Evolutionary conservation across 2,329 filamentous ascomycete genomes (phyloP).

Genomic region (Penicillium sp.): DNA sequence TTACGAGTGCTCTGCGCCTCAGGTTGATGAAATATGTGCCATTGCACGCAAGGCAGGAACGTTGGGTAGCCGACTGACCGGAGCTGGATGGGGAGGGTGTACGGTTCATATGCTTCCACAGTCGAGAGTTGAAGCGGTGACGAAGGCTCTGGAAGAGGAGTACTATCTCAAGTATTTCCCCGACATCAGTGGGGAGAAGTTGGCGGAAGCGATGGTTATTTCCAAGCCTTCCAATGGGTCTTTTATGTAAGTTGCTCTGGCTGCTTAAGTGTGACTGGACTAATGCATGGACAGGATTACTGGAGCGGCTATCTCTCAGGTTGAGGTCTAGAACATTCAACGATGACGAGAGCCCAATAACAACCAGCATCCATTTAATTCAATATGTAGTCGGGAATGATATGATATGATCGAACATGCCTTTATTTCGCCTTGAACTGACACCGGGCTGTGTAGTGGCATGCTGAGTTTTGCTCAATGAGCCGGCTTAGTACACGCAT

Average conservation of each 20-base stretch:
- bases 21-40: conserved; percentile 86
- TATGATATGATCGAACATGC: conserved; percentile 8
- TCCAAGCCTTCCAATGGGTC: conserved; percentile 69
- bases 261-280: not conserved
- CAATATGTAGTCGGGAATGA: conserved; percentile 17
- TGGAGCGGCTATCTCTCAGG: conserved; percentile 43
- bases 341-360: conserved; percentile 16
- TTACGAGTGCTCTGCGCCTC: conserved; percentile 90
- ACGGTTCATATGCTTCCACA: conserved; percentile 90
- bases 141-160: conserved; percentile 74
- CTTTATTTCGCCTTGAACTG: not conserved
- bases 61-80: conserved; percentile 84
- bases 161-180: conserved; percentile 80
- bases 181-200: conserved; percentile 72
- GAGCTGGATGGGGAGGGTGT: conserved; percentile 96
- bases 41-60: conserved; percentile 79
- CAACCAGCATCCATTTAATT: conserved; percentile 2
- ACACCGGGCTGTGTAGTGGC: not conserved
- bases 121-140: conserved; percentile 78
- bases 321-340: conserved; percentile 31
- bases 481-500: not conserved
- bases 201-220: conserved; percentile 80
- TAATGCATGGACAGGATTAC: conserved; percentile 37
- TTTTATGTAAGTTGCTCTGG: conserved; percentile 42
- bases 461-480: not conserved